A percentile compares a stretch with the other conserved stretches of the same genome.
Evolutionary conservation across 2,329 filamentous ascomycete species (phyloP).

Genomic region (Colletotrichum noveboracense): DNA sequence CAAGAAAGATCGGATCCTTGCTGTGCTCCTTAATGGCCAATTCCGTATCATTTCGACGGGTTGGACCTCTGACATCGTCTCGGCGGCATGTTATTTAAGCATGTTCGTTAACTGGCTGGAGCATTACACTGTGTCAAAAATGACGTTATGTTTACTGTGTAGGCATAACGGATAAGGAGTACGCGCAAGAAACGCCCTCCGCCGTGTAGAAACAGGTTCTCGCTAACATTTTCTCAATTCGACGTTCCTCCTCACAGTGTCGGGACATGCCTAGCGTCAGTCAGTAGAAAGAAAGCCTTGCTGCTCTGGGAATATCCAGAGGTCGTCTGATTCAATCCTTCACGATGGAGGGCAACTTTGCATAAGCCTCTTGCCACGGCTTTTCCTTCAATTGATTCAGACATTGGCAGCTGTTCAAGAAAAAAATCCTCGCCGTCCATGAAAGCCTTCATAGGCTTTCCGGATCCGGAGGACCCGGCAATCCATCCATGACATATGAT

Average conservation of each 20-base stretch:
- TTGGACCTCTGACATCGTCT: not conserved
- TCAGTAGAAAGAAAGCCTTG: not conserved
- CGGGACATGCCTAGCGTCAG: not conserved
- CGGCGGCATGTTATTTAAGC: not conserved
- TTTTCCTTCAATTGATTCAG: not conserved
- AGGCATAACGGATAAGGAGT: constrained; percentile 11
- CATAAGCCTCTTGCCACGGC: not conserved
- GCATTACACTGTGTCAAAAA: not conserved
- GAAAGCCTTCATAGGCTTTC: not conserved
- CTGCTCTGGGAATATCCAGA: not conserved
- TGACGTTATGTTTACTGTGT: not conserved
- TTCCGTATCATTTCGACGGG: not conserved
- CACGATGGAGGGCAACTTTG: not conserved
- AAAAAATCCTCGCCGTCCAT: not conserved
- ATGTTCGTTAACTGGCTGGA: not conserved
- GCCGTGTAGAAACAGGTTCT: not conserved
- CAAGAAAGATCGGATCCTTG: not conserved
- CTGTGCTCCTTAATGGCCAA: not conserved
- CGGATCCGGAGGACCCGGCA: not conserved
- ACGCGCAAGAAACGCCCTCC: not conserved
- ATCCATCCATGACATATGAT: not conserved
- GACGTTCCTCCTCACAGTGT: not conserved
- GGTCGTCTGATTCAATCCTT: not conserved
- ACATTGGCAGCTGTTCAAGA: not conserved
- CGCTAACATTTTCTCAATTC: not conserved